Evolutionary conservation across 2,329 filamentous ascomycete species (phyloP).

Genomic region (Gliomastix tumulicola): DNA sequence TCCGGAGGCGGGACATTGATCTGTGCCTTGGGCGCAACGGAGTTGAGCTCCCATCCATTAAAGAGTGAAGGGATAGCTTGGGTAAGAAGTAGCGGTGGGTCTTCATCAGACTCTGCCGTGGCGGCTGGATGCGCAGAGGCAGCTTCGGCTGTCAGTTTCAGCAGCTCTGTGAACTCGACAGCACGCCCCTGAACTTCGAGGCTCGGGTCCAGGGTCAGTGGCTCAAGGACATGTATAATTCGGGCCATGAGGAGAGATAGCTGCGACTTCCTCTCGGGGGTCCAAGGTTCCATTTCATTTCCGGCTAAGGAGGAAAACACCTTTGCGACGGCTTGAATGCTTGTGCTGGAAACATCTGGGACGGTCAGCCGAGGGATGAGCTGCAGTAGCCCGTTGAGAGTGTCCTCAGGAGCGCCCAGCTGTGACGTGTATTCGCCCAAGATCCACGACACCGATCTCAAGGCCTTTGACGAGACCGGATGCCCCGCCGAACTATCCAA

Average conservation of each 20-base stretch:
- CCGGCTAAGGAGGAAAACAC: slow-evolving; percentile 69
- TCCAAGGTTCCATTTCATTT: slow-evolving; percentile 61
- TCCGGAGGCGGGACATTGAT: slow-evolving; percentile 75
- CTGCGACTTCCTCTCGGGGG: slow-evolving; percentile 63
- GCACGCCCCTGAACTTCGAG: slow-evolving; percentile 93
- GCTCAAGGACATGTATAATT: slow-evolving; percentile 75
- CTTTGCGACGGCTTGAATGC: slow-evolving; percentile 80
- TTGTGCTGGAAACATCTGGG: slow-evolving; percentile 66
- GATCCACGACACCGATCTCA: slow-evolving; percentile 77
- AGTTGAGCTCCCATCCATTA: slow-evolving; percentile 80
- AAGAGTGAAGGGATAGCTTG: slow-evolving; percentile 89
- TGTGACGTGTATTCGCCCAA: slow-evolving; percentile 81
- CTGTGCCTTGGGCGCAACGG: slow-evolving; percentile 77
- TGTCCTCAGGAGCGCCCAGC: slow-evolving; percentile 62
- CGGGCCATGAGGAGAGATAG: slow-evolving; percentile 73
- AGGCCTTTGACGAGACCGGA: slow-evolving; percentile 53
- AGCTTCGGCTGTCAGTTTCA: slow-evolving; percentile 82
- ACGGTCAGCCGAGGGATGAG: slow-evolving; percentile 48
- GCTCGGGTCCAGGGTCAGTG: slow-evolving; percentile 71
- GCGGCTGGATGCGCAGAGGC: slow-evolving; percentile 57
- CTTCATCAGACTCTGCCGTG: slow-evolving; percentile 45
- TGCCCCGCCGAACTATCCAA: slow-evolving; percentile 47
- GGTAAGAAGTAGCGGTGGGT: slow-evolving; percentile 77
- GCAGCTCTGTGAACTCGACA: slow-evolving; percentile 84
- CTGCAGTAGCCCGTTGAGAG: slow-evolving; percentile 69